Percentiles rank a stretch among this genome's conserved stretches.
Conservation (phyloP, 805 yeast species). For the Schwanniomyces polymorphus region DNA sequence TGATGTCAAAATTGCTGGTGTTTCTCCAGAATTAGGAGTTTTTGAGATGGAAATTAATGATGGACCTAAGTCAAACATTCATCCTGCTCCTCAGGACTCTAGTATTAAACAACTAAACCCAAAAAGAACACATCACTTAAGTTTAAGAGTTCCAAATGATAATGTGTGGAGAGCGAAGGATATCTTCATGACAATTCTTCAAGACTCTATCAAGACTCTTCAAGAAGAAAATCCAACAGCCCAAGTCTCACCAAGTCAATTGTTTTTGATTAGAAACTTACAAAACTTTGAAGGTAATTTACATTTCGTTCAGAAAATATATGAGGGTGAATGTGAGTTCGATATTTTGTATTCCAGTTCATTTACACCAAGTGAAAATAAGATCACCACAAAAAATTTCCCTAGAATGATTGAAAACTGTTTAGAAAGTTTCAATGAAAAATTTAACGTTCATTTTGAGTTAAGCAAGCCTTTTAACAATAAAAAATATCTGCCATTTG, state of each 20-base stretch:
- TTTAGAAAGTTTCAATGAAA: constrained; percentile 44
- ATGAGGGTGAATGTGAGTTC: constrained; percentile 72
- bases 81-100: constrained; percentile 31
- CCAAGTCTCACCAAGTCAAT: constrained; percentile 45
- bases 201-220: constrained; percentile 62
- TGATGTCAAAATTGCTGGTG: constrained; percentile 40
- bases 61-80: constrained; percentile 47
- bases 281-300: constrained; percentile 69
- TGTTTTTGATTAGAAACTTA: constrained; percentile 57
- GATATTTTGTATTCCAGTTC: constrained; percentile 62
- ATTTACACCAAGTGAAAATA: constrained; percentile 34
- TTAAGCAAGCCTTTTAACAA: constrained; percentile 55
- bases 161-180: constrained; percentile 79
- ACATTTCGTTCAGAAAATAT: constrained; percentile 77
- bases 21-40: constrained; percentile 62
- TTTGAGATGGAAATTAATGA: constrained; percentile 64
- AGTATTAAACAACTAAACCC: constrained; percentile 54
- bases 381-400: constrained; percentile 38
- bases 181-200: constrained; percentile 64
- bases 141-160: constrained; percentile 69
- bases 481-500: constrained; percentile 53
- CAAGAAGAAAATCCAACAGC: constrained; percentile 23
- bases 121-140: constrained; percentile 58
- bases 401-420: constrained; percentile 29
- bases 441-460: constrained; percentile 52